A percentile compares a stretch with the other conserved stretches of the same genome.
Conservation (phyloP, 192 early-diverging fungal species). For the Obelidium mucronatum region DNA sequence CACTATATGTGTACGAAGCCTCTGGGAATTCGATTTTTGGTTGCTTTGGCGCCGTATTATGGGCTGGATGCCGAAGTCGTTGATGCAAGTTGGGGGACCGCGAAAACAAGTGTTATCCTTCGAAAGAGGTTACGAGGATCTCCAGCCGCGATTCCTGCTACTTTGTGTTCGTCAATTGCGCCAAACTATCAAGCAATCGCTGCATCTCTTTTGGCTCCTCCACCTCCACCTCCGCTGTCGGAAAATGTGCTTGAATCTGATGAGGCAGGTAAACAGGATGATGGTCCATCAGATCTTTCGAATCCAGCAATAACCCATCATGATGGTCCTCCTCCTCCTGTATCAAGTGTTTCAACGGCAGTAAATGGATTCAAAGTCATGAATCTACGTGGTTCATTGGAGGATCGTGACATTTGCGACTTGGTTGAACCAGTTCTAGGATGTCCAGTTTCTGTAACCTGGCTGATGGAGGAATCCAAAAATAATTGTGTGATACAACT, state of each 20-base stretch:
- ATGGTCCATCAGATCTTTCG: background rate
- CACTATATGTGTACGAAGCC: conserved; percentile 76
- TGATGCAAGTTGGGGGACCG: conserved; percentile 69
- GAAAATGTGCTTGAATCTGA: background rate
- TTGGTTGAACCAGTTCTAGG: conserved; percentile 3
- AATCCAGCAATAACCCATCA: background rate
- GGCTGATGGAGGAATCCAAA: conserved; percentile 1
- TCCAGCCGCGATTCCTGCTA: background rate
- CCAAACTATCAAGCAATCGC: conserved; percentile 8
- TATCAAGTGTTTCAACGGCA: background rate
- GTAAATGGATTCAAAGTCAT: conserved; percentile 21
- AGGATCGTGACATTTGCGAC: background rate
- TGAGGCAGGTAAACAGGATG: background rate
- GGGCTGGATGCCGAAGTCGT: conserved; percentile 74
- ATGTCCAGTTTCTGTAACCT: background rate
- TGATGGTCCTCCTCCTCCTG: background rate
- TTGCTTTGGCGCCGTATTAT: conserved; percentile 78
- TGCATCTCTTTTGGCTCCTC: background rate
- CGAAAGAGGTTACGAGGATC: conserved; percentile 46
- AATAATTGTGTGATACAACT: conserved; percentile 25
- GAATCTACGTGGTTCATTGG: background rate
- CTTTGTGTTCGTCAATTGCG: background rate
- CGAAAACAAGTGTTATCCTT: conserved; percentile 67
- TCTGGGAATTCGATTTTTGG: conserved; percentile 71
- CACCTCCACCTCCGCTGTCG: background rate